Percentiles rank a stretch among this genome's conserved stretches.
phyloP scores from a whole-genome alignment of 176 grass and related monocot species.

The Bromus sterilis region DNA sequence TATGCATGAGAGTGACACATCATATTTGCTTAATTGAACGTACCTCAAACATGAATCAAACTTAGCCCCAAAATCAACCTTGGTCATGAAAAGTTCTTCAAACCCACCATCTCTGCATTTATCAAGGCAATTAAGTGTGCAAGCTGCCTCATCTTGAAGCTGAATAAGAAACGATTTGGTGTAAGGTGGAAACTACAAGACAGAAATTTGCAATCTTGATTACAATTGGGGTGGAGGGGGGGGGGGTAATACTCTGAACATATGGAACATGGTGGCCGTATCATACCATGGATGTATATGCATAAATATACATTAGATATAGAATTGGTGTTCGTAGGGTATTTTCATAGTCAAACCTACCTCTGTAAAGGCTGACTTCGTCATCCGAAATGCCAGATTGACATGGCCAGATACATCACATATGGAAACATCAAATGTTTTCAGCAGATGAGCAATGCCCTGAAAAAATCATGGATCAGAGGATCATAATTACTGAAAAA shows the following conservation, averaged over 20 bases:
- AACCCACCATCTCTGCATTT: slow-evolving; percentile 79
- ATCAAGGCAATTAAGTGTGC: slow-evolving; percentile 60
- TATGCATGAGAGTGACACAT: neutral
- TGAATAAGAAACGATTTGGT: slow-evolving; percentile 31
- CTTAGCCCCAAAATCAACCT: slow-evolving; percentile 81
- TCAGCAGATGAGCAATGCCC: slow-evolving; percentile 57
- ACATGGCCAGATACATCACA: slow-evolving; percentile 67
- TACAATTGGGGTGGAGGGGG: no score
- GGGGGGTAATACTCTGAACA: neutral
- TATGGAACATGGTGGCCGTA: neutral
- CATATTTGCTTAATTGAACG: slow-evolving; percentile 4
- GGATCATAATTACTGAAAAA: neutral
- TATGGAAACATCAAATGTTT: slow-evolving; percentile 55
- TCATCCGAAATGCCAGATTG: slow-evolving; percentile 75
- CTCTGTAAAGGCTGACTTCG: slow-evolving; percentile 65
- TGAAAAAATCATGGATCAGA: slow-evolving; percentile 30
- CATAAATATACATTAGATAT: neutral
- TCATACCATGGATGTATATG: neutral
- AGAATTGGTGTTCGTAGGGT: neutral
- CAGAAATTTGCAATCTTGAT: slow-evolving; percentile 13
- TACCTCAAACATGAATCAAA: slow-evolving; percentile 95
- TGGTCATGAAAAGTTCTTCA: slow-evolving; percentile 93
- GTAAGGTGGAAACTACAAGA: slow-evolving; percentile 2
- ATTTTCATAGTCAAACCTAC: slow-evolving; percentile 36
- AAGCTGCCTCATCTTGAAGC: slow-evolving; percentile 78